A percentile compares a stretch with the other conserved stretches of the same genome.
Conservation (phyloP, 805 yeast species). For the Saccharomycopsis microspora region DNA sequence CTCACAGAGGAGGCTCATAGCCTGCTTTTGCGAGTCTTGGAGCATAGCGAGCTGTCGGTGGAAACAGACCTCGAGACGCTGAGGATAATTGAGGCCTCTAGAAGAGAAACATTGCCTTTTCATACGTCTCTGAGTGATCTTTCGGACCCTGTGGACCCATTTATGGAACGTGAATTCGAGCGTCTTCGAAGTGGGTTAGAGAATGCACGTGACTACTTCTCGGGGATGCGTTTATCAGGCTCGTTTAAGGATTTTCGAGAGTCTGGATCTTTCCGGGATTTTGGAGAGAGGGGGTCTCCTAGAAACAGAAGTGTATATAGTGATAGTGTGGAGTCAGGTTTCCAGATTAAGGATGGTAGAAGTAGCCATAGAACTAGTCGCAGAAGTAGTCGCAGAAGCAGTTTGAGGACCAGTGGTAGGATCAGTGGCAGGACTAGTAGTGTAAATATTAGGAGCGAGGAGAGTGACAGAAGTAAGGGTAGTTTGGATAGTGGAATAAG, state of each 20-base stretch:
- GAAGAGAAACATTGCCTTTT: background rate
- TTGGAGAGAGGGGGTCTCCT: slow-evolving; percentile 24
- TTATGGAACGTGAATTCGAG: slow-evolving; percentile 11
- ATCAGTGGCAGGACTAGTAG: background rate
- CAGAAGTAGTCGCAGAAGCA: slow-evolving; percentile 19
- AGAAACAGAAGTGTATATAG: slow-evolving; percentile 20
- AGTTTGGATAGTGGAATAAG: background rate
- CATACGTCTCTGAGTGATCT: slow-evolving; percentile 1
- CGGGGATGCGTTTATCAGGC: slow-evolving; percentile 31
- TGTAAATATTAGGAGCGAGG: background rate
- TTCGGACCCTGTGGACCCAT: slow-evolving; percentile 10
- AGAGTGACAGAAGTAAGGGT: background rate
- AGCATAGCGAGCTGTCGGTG: background rate
- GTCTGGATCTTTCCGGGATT: slow-evolving; percentile 29
- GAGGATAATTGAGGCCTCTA: slow-evolving; percentile 1
- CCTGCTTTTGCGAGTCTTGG: too few species aligned
- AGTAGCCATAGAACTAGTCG: slow-evolving; percentile 18
- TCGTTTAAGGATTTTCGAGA: slow-evolving; percentile 28
- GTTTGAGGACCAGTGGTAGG: slow-evolving; percentile 2
- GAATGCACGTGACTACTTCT: slow-evolving; percentile 85
- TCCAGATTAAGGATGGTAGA: slow-evolving; percentile 4
- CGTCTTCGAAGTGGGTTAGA: slow-evolving; percentile 76
- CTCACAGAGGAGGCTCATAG: too few species aligned
- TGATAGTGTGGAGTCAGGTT: slow-evolving; percentile 16
- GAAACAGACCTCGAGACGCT: slow-evolving; percentile 5